phyloP scores from a whole-genome alignment of 108 stramenopile species.

The Skeletonema marinoi region DNA sequence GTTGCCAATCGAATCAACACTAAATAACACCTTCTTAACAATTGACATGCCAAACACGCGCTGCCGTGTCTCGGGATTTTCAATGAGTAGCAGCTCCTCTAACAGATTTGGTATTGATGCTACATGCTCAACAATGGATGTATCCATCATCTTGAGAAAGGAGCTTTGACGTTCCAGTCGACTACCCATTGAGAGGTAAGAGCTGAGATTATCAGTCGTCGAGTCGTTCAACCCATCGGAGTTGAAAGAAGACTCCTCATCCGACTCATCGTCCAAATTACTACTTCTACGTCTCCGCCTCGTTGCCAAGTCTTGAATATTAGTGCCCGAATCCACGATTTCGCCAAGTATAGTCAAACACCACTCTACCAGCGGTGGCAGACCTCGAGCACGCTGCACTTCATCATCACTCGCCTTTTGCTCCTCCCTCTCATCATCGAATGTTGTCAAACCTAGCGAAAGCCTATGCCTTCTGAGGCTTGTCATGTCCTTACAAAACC shows the following conservation, averaged over 20 bases:
- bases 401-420: slow-evolving; percentile 6
- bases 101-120: slow-evolving; percentile 11
- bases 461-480: slow-evolving; percentile 17
- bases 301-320: neutral
- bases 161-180: neutral
- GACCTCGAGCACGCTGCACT: slow-evolving; percentile 2
- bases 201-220: neutral
- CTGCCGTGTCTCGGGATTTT: slow-evolving; percentile 4
- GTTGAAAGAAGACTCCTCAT: neutral
- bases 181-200: neutral
- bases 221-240: neutral
- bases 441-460: neutral
- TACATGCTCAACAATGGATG: slow-evolving; percentile 11
- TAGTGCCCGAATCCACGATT: neutral
- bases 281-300: neutral
- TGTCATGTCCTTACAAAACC: slow-evolving; percentile 35
- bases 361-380: slow-evolving; percentile 12
- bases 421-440: neutral
- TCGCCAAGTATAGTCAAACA: slow-evolving; percentile 3
- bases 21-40: slow-evolving; percentile 15
- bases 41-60: slow-evolving; percentile 15
- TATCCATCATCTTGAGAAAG: slow-evolving; percentile 2
- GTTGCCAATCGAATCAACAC: slow-evolving; percentile 2
- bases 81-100: slow-evolving; percentile 13
- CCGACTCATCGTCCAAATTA: neutral